phyloP scores from a whole-genome alignment of 2,329 filamentous ascomycete species.

The Botryosphaeria dothidea region DNA sequence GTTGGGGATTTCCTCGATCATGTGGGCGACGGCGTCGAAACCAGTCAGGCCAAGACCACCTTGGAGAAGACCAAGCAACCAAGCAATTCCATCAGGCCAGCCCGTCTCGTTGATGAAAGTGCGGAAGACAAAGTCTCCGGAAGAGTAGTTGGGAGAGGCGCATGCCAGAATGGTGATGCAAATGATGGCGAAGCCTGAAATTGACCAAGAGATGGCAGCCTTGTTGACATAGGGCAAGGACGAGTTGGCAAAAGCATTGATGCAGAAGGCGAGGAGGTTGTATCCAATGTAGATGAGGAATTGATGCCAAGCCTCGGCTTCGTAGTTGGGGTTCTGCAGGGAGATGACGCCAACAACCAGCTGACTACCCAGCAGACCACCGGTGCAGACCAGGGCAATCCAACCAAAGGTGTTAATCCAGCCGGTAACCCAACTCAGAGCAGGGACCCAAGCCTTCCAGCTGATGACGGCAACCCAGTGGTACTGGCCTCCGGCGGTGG shows the following conservation, averaged over 20 bases:
- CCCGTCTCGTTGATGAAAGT: slow-evolving; percentile 68
- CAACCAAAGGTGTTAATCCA: slow-evolving; percentile 75
- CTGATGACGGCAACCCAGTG: slow-evolving; percentile 71
- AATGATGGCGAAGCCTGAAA: slow-evolving; percentile 68
- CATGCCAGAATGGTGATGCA: slow-evolving; percentile 69
- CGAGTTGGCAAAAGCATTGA: slow-evolving; percentile 66
- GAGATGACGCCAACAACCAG: slow-evolving; percentile 67
- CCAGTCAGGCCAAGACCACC: slow-evolving; percentile 57
- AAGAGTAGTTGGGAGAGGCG: slow-evolving; percentile 65
- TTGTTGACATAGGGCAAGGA: slow-evolving; percentile 67
- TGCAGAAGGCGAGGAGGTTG: slow-evolving; percentile 59
- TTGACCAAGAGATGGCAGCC: slow-evolving; percentile 69
- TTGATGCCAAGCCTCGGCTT: slow-evolving; percentile 65
- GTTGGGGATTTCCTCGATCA: slow-evolving; percentile 63
- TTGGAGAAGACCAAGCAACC: slow-evolving; percentile 53
- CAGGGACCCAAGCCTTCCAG: slow-evolving; percentile 60
- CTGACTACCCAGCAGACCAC: slow-evolving; percentile 66
- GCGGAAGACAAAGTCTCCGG: slow-evolving; percentile 65
- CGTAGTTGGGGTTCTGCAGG: slow-evolving; percentile 61
- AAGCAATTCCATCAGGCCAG: slow-evolving; percentile 68
- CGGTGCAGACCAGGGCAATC: slow-evolving; percentile 67
- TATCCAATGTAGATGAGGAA: slow-evolving; percentile 72
- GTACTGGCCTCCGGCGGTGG: slow-evolving; percentile 58
- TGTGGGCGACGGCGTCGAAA: slow-evolving; percentile 56
- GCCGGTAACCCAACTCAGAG: slow-evolving; percentile 69